phyloP scores from a whole-genome alignment of 2,329 filamentous ascomycete species.

The Periglandula ipomoeae region DNA sequence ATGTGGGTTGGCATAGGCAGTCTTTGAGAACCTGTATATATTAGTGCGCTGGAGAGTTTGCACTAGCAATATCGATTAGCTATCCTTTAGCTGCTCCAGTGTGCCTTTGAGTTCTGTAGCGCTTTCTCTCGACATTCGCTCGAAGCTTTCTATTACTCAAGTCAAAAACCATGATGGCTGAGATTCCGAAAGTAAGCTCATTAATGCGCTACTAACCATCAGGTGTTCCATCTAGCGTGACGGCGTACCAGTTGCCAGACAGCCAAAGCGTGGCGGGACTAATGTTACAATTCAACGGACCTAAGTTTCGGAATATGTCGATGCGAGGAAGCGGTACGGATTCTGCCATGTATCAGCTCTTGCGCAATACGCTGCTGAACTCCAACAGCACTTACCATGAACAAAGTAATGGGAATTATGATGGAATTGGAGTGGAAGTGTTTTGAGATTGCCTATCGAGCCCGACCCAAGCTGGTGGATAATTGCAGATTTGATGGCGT shows the following conservation, averaged over 20 bases:
- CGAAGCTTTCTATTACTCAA: neutral
- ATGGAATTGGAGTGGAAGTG: conserved; percentile 9
- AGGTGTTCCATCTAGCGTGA: neutral
- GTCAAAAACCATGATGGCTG: neutral
- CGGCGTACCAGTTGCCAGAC: too few relatives aligned
- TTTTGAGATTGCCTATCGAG: conserved; percentile 1
- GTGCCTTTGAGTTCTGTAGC: neutral
- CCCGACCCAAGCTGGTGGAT: conserved; percentile 6
- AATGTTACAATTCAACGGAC: neutral
- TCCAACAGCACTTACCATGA: conserved; percentile 4
- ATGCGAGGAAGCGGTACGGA: conserved; percentile 10
- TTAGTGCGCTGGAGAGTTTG: too few relatives aligned
- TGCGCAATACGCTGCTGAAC: neutral
- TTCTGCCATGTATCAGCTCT: neutral
- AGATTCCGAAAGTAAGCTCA: neutral
- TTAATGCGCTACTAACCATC: neutral
- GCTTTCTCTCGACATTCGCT: neutral
- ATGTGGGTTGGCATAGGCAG: too few relatives aligned
- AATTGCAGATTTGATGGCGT: conserved; percentile 9
- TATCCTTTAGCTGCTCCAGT: neutral
- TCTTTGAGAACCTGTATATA: too few relatives aligned
- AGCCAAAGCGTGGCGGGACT: too few relatives aligned
- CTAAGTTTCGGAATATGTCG: conserved; percentile 9
- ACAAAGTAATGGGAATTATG: conserved; percentile 9
- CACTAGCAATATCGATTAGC: too few relatives aligned